Evolutionary conservation across 495 filamentous ascomycete genomes (phyloP).

Genomic region (Penicillium pancosmium): DNA sequence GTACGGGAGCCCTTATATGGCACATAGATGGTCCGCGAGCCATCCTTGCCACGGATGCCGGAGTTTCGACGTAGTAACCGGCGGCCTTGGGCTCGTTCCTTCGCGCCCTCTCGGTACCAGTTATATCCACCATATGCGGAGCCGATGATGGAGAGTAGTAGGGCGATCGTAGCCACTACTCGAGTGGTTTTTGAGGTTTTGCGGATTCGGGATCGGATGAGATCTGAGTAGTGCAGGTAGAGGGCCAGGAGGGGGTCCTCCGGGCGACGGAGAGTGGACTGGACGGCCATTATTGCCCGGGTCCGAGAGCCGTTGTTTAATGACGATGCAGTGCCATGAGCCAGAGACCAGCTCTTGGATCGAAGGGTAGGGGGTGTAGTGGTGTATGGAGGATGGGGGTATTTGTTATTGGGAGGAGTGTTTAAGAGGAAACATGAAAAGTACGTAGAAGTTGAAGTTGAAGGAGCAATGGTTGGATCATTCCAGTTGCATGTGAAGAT

Average conservation of each 20-base stretch:
- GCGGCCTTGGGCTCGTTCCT: conserved; percentile 77
- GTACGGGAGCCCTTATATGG: conserved; percentile 80
- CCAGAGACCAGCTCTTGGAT: conserved; percentile 11
- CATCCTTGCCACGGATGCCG: conserved; percentile 88
- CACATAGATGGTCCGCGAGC: conserved; percentile 90
- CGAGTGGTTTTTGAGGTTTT: conserved; percentile 67
- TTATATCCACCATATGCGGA: conserved; percentile 73
- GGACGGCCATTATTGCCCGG: conserved; percentile 68
- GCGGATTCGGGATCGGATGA: conserved; percentile 62
- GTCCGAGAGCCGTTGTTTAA: conserved; percentile 16
- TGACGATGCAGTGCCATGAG: conserved; percentile 17
- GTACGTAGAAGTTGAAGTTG: not conserved
- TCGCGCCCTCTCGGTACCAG: conserved; percentile 69
- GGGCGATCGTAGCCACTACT: conserved; percentile 71
- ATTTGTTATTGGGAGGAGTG: not conserved
- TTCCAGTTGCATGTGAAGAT: conserved; percentile 35
- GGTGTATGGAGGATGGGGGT: not conserved
- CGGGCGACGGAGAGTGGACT: conserved; percentile 76
- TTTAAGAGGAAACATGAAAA: conserved; percentile 12
- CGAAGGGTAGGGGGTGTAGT: not conserved
- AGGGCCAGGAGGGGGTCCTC: conserved; percentile 71
- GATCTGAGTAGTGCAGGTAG: conserved; percentile 64
- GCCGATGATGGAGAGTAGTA: conserved; percentile 74
- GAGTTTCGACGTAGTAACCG: conserved; percentile 88
- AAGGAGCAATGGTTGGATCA: conserved; percentile 26